Conservation (phyloP, 2,329 filamentous ascomycete species). For the Aspergillus sclerotialis region DNA sequence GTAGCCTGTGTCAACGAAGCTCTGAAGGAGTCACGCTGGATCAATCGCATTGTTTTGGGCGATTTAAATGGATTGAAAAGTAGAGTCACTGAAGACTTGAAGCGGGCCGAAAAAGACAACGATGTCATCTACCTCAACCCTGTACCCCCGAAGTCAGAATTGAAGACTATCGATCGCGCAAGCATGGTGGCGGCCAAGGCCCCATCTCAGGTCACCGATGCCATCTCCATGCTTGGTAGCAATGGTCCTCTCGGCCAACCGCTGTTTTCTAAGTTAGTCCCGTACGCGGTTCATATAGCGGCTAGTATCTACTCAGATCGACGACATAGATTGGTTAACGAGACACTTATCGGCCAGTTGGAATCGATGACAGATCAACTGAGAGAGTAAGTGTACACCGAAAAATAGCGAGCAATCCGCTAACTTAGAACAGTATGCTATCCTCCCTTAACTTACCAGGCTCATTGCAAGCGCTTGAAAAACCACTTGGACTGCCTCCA, state of each 20-base stretch:
- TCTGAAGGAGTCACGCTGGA: slow-evolving; percentile 72
- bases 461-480: slow-evolving; percentile 88
- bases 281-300: slow-evolving; percentile 90
- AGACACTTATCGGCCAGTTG: slow-evolving; percentile 75
- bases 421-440: slow-evolving; percentile 45
- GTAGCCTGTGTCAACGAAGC: slow-evolving; percentile 78
- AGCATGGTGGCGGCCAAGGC: slow-evolving; percentile 78
- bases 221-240: slow-evolving; percentile 72
- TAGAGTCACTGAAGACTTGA: slow-evolving; percentile 77
- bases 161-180: slow-evolving; percentile 77
- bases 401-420: not conserved
- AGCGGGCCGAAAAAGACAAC: slow-evolving; percentile 91
- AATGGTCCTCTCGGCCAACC: slow-evolving; percentile 74
- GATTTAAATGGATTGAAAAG: slow-evolving; percentile 79
- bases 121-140: slow-evolving; percentile 85
- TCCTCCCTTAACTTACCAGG: slow-evolving; percentile 82
- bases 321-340: slow-evolving; percentile 82
- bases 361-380: slow-evolving; percentile 74
- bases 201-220: slow-evolving; percentile 74
- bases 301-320: slow-evolving; percentile 93
- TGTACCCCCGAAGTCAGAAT: slow-evolving; percentile 80
- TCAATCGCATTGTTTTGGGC: slow-evolving; percentile 72
- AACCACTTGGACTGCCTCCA: slow-evolving; percentile 82
- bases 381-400: slow-evolving; percentile 51
- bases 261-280: slow-evolving; percentile 84